Evolutionary conservation across 2,329 filamentous ascomycete species (phyloP).

Genomic region (Acrocalymma vagum): DNA sequence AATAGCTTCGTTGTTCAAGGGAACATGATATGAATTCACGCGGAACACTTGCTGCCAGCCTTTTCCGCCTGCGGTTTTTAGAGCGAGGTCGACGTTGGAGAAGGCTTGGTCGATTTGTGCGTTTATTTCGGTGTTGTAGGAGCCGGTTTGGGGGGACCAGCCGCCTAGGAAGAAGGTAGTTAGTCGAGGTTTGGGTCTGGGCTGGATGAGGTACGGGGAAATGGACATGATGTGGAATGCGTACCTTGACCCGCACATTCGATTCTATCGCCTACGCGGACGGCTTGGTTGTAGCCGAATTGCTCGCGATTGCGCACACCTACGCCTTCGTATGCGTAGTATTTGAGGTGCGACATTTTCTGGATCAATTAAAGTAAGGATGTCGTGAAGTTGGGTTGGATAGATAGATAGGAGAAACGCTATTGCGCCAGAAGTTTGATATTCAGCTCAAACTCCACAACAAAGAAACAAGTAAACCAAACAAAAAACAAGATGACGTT

Average conservation of each 20-base stretch:
- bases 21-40: conserved; percentile 35
- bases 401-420: too few species aligned
- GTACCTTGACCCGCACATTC: conserved; percentile 49
- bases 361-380: too few species aligned
- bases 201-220: too few species aligned
- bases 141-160: conserved; percentile 37
- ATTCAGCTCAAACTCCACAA: too few species aligned
- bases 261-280: conserved; percentile 45
- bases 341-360: conserved; percentile 38
- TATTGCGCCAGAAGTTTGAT: too few species aligned
- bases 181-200: not conserved
- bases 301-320: conserved; percentile 46
- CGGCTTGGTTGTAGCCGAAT: conserved; percentile 45
- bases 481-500: too few species aligned
- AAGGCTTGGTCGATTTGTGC: conserved; percentile 58
- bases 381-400: too few species aligned
- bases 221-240: not conserved
- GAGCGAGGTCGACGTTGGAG: conserved; percentile 61
- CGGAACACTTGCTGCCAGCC: conserved; percentile 64
- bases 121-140: conserved; percentile 28
- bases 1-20: conserved; percentile 24
- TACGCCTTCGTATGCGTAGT: conserved; percentile 49
- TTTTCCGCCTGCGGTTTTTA: conserved; percentile 63
- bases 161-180: conserved; percentile 32
- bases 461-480: too few species aligned